Percentiles rank a stretch among this genome's conserved stretches.
phyloP scores from a whole-genome alignment of 768 basidiomycete genomes.

The Amanita exitialis region DNA sequence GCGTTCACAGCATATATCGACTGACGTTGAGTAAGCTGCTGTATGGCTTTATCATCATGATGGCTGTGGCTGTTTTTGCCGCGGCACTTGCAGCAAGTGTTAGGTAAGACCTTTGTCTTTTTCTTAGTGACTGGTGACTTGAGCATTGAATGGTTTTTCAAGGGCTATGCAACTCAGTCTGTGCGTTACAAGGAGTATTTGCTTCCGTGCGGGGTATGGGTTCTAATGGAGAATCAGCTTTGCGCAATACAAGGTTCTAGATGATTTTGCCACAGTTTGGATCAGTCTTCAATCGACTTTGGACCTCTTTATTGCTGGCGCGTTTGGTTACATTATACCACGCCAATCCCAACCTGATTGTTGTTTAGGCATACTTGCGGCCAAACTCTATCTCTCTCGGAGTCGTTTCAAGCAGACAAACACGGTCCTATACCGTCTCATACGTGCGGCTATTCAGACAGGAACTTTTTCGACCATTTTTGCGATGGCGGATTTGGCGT shows the following conservation, averaged over 20 bases:
- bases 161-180: background rate
- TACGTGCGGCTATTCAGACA: constrained; percentile 8
- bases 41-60: background rate
- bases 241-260: background rate
- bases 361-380: background rate
- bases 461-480: constrained; percentile 8
- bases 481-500: constrained; percentile 6
- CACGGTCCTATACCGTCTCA: constrained; percentile 8
- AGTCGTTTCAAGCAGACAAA: constrained; percentile 5
- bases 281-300: constrained; percentile 5
- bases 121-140: background rate
- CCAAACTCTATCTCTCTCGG: constrained; percentile 2
- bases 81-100: background rate
- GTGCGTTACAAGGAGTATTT: background rate
- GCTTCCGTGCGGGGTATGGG: background rate
- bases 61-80: background rate
- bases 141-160: background rate
- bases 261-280: constrained; percentile 4
- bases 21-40: background rate
- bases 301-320: constrained; percentile 8
- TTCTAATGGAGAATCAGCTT: background rate
- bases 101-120: background rate
- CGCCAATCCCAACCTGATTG: background rate
- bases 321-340: background rate
- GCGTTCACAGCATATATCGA: background rate